Evolutionary conservation across 2,329 filamentous ascomycete species (phyloP).

Genomic region (Neospermospora avenae): DNA sequence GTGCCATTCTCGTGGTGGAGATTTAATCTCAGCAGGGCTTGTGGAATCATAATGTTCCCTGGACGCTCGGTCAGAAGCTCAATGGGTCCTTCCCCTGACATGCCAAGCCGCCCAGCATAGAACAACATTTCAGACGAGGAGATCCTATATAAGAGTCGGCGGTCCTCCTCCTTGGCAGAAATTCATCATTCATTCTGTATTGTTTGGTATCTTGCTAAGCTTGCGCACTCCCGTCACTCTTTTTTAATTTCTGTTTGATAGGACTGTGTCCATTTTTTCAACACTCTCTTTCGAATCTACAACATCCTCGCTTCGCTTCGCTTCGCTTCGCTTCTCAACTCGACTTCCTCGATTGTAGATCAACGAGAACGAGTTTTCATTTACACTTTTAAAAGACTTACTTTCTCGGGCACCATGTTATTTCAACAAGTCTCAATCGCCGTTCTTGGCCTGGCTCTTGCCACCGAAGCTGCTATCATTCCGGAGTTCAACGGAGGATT

Average conservation of each 20-base stretch:
- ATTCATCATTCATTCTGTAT: slow-evolving; percentile 1
- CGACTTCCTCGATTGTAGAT: slow-evolving; percentile 22
- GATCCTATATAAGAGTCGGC: slow-evolving; percentile 3
- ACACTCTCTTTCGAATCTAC: slow-evolving; percentile 8
- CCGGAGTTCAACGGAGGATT: slow-evolving; percentile 10
- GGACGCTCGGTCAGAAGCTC: not conserved
- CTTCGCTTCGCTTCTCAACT: slow-evolving; percentile 13
- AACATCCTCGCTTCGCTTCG: slow-evolving; percentile 1
- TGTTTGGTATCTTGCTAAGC: slow-evolving; percentile 5
- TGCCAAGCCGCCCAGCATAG: not conserved
- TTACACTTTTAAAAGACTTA: not conserved
- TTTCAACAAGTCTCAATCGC: slow-evolving; percentile 10
- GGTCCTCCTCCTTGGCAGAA: slow-evolving; percentile 1
- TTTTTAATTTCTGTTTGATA: slow-evolving; percentile 13
- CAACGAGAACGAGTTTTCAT: slow-evolving; percentile 13
- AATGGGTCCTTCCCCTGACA: not conserved
- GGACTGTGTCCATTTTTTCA: slow-evolving; percentile 9
- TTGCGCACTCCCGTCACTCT: slow-evolving; percentile 10
- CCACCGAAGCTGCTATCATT: slow-evolving; percentile 13
- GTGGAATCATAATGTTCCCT: not conserved
- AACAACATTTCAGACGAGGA: slow-evolving; percentile 5
- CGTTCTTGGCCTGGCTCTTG: slow-evolving; percentile 6
- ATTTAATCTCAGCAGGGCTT: slow-evolving; percentile 3
- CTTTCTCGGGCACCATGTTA: slow-evolving; percentile 10
- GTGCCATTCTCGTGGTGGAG: not conserved